These are phyloP conservation scores for Malus hybrid DNA, from an alignment of 331 rosid genomes.

Conservation along the genomic window DNA sequence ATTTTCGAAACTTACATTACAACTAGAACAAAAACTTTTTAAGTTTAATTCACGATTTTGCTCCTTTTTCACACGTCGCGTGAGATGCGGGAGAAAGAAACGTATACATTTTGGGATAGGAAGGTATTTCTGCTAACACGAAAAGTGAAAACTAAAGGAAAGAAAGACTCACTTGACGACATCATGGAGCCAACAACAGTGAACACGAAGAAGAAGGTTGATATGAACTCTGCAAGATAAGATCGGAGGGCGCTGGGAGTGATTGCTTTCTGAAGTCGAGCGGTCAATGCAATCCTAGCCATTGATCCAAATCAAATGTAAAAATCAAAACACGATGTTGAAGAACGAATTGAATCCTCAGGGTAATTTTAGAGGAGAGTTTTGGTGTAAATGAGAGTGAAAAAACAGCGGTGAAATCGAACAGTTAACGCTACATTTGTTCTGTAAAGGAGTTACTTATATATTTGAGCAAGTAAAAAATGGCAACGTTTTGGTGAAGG, in stretches of 20 bases:
- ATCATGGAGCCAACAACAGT: slow-evolving; percentile 56
- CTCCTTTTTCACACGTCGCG: too few relatives aligned
- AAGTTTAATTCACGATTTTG: too few relatives aligned
- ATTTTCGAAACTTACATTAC: too few relatives aligned
- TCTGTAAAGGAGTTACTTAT: not conserved
- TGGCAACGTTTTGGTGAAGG: slow-evolving; percentile 1
- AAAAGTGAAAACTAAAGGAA: too few relatives aligned
- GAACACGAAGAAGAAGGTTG: slow-evolving; percentile 76
- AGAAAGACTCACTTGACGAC: slow-evolving; percentile 56
- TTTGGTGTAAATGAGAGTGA: not conserved
- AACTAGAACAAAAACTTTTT: too few relatives aligned
- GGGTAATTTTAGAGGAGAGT: not conserved
- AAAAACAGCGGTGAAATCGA: not conserved
- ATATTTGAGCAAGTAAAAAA: not conserved
- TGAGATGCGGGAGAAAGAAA: too few relatives aligned
- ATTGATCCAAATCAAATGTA: slow-evolving; percentile 10
- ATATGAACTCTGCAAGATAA: slow-evolving; percentile 75
- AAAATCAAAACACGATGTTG: not conserved
- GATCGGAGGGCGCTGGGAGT: slow-evolving; percentile 60
- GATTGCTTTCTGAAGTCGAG: slow-evolving; percentile 47
- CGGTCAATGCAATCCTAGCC: slow-evolving; percentile 43
- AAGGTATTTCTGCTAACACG: not conserved
- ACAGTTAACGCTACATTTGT: not conserved
- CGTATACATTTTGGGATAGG: too few relatives aligned
- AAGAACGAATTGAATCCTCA: not conserved